Conservation (phyloP, 345 rosid species). For the Balakata baccata region DNA sequence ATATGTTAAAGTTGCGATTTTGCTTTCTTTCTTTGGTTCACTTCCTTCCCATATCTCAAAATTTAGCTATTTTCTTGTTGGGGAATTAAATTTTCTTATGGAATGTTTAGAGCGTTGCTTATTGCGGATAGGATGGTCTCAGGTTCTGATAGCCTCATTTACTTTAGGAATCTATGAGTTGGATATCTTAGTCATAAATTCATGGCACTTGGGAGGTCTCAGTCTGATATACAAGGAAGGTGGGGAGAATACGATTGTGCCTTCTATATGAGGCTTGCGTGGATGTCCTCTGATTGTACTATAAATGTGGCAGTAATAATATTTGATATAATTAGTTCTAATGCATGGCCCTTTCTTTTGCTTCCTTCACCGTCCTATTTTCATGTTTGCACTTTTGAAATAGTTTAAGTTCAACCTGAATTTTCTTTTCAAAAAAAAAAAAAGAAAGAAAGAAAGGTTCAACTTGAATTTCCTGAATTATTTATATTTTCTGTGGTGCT, state of each 20-base stretch:
- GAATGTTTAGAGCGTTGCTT: background rate
- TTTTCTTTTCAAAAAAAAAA: too few relatives aligned
- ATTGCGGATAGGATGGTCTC: background rate
- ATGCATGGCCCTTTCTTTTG: background rate
- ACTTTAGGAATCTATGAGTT: background rate
- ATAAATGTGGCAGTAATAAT: background rate
- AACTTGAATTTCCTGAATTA: background rate
- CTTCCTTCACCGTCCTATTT: too few relatives aligned
- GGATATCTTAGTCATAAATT: background rate
- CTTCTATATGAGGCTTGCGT: background rate
- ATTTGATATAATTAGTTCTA: background rate
- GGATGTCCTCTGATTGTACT: background rate
- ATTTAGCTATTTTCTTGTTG: too few relatives aligned
- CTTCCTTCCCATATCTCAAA: background rate
- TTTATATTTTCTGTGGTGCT: background rate
- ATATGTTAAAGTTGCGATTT: background rate
- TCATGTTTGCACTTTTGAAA: background rate
- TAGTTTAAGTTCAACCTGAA: background rate
- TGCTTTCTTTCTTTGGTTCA: background rate
- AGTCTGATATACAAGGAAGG: background rate
- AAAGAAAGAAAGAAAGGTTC: too few relatives aligned
- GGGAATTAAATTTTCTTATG: background rate
- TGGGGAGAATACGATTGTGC: background rate
- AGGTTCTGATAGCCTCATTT: background rate
- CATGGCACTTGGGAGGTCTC: background rate